These are phyloP conservation scores for Rhodotorula sp. DNA, from an alignment of 1,284 basidiomycete genomes.

Conservation along the genomic window DNA sequence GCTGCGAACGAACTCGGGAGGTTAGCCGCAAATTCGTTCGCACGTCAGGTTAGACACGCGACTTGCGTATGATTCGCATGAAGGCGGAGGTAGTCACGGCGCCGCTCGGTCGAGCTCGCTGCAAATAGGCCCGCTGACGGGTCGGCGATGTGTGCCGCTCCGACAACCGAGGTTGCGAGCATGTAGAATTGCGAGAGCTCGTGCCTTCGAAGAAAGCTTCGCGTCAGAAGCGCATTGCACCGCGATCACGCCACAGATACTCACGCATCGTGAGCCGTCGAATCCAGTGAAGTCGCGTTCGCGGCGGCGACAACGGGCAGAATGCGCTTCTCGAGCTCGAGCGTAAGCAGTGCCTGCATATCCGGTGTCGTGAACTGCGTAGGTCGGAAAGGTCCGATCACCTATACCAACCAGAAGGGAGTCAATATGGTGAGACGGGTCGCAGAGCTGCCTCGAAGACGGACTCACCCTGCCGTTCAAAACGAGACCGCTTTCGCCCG, in stretches of 20 bases:
- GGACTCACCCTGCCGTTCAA: conserved; percentile 73
- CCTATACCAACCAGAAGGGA: conserved; percentile 49
- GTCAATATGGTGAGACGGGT: not conserved
- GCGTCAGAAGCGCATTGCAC: not conserved
- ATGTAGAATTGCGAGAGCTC: conserved; percentile 65
- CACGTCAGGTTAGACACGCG: too few species aligned
- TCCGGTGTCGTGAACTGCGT: conserved; percentile 64
- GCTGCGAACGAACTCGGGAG: conserved; percentile 50
- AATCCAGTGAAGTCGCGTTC: conserved; percentile 36
- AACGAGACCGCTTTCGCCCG: conserved; percentile 63
- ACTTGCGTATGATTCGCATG: conserved; percentile 65
- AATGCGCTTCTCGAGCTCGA: conserved; percentile 69
- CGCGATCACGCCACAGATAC: not conserved
- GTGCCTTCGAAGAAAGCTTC: not conserved
- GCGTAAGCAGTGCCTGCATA: conserved; percentile 65
- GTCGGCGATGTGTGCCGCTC: conserved; percentile 62
- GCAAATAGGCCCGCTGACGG: conserved; percentile 67
- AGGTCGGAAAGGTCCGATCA: conserved; percentile 62
- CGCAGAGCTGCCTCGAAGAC: not conserved
- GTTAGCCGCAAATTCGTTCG: not conserved
- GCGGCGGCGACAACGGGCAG: conserved; percentile 66
- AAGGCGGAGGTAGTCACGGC: conserved; percentile 61
- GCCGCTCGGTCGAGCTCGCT: conserved; percentile 47
- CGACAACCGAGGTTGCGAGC: conserved; percentile 66
- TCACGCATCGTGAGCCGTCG: not conserved